Base-by-base conservation (phyloP, 148 eudicot species). In the Camellia lanceoleosa region DNA sequence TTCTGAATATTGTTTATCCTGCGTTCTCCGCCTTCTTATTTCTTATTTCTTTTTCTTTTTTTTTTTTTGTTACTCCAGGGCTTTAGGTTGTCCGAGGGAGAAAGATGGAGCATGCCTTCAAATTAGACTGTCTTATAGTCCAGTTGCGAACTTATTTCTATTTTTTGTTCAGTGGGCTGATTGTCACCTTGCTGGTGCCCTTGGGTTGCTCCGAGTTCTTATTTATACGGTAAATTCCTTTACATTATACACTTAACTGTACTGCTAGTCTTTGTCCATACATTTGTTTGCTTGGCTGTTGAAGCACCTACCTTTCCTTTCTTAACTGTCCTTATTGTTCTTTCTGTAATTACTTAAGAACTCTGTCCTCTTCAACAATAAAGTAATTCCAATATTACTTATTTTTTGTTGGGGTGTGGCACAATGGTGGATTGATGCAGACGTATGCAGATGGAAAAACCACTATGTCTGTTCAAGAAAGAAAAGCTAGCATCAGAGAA, bases 401-500 rank as follows among this genome's bases (percentile, higher is more conserved):
- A 5, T 80, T 61, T 67, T 74, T 62, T 52, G 23, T 75, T 42
- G 55, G 72, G 12, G 0, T n/a, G 30, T 54, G 18, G 52, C 19
- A 20, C 13, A n/a, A 44, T 75, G 69, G 52, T 69, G 76, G 76
- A 75, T 47, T 81, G 55, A 52, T 85, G 84, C 86, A 92, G 97
- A 85, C 84, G 7, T 87, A 90, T 75, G 84, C 82, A 59, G 91
- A 90, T 82, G 94, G 97, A 46, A 87, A 82, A 82, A 90, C 91
- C 64, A 85, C 97, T n/a, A 84, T 89, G 91, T 76, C 89, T 63
- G 69, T 86, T 58, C 73, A 90, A 77, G 97, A 92, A 86, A 89
- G 88, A 86, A 89, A 89, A 87, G 94, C 97, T 58, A 92, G 87
- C 80, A 85, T 90, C 54, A 86, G 80, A 71, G 87, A 92, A 75